These are phyloP conservation scores for Penicillium sp. DNA, from an alignment of 2,329 filamentous ascomycete species.

Conservation along the genomic window DNA sequence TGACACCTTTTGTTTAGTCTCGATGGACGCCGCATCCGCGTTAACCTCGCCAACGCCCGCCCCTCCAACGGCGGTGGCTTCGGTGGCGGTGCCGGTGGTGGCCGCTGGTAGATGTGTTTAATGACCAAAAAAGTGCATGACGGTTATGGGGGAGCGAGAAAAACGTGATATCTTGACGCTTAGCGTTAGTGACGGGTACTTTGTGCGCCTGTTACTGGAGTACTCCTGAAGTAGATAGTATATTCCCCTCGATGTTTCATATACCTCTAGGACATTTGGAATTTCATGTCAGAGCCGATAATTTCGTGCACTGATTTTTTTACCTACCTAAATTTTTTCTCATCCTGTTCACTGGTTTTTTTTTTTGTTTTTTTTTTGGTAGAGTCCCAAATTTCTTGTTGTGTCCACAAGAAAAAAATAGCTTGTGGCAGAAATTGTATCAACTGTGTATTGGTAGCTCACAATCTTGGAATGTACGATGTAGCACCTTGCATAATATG, in stretches of 20 bases:
- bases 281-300: constrained; percentile 6
- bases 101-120: constrained; percentile 7
- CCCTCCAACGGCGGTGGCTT: constrained; percentile 2
- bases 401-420: no score
- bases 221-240: constrained; percentile 9
- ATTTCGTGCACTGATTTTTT: constrained; percentile 1
- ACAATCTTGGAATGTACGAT: neutral
- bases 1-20: constrained; percentile 2
- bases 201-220: neutral
- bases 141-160: constrained; percentile 6
- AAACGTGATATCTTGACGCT: constrained; percentile 9
- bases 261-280: constrained; percentile 9
- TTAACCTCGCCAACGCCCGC: constrained; percentile 16
- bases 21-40: constrained; percentile 15
- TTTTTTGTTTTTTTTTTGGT: neutral
- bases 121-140: constrained; percentile 4
- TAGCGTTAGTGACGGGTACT: constrained; percentile 7
- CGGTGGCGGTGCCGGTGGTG: constrained; percentile 4
- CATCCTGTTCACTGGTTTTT: no score
- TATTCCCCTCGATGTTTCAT: constrained; percentile 7
- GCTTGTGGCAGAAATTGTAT: neutral
- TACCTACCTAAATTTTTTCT: neutral
- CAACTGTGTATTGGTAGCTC: neutral
- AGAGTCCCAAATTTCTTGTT: no score
- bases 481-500: neutral